Evolutionary conservation across 306 rosid species (phyloP).

Genomic region (Luffa acutangula): DNA sequence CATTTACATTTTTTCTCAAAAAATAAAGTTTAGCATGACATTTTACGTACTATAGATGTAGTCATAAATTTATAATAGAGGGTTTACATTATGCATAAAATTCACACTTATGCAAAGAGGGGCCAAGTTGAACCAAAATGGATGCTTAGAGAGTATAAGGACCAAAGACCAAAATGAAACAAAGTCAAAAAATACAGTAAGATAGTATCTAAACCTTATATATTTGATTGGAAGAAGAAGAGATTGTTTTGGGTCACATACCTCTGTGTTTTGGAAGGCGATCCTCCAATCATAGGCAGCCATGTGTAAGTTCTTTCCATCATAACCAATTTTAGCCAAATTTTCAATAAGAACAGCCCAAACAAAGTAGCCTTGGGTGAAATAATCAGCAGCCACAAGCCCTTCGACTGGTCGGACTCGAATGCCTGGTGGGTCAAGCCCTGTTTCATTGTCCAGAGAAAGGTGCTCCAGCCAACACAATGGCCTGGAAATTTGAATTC

Average conservation of each 20-base stretch:
- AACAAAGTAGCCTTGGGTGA: constrained; percentile 45
- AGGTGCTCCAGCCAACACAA: constrained; percentile 80
- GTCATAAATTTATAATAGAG: too few relatives aligned
- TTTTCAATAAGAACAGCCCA: constrained; percentile 72
- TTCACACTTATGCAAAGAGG: too few relatives aligned
- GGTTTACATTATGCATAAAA: too few relatives aligned
- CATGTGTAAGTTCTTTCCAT: constrained; percentile 67
- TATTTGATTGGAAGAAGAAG: not conserved
- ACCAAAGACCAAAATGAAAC: too few relatives aligned
- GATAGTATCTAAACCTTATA: too few relatives aligned
- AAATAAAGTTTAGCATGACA: too few relatives aligned
- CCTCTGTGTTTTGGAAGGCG: constrained; percentile 85
- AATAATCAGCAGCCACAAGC: constrained; percentile 44
- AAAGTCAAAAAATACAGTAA: too few relatives aligned
- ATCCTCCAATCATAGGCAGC: constrained; percentile 77
- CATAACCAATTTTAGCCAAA: constrained; percentile 76
- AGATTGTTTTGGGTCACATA: constrained; percentile 2
- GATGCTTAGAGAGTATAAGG: too few relatives aligned
- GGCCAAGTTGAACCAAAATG: too few relatives aligned
- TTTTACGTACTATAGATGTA: too few relatives aligned
- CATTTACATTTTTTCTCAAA: too few relatives aligned
- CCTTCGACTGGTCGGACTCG: constrained; percentile 63
- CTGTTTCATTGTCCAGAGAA: constrained; percentile 62
- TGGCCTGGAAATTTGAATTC: constrained; percentile 31
- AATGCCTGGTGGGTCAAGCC: constrained; percentile 79